phyloP scores from a whole-genome alignment of 176 grass and related monocot genomes.

The Lolium multiflorum region DNA sequence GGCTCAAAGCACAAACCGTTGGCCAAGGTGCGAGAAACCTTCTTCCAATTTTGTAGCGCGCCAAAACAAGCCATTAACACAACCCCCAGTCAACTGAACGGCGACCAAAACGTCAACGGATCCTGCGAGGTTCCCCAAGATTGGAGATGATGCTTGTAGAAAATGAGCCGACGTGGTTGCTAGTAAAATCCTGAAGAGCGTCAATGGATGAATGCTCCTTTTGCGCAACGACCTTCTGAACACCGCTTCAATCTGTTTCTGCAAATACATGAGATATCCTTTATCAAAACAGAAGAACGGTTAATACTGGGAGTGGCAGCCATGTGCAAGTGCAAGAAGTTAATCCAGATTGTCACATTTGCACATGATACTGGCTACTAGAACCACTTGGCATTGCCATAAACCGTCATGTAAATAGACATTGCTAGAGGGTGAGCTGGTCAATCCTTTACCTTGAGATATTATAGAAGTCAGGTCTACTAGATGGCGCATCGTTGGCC shows the following conservation, averaged over 20 bases:
- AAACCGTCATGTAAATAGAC: slow-evolving; percentile 20
- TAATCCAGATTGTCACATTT: slow-evolving; percentile 5
- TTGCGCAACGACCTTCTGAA: not conserved
- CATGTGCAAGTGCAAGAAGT: not conserved
- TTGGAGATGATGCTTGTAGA: not conserved
- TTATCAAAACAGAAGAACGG: not conserved
- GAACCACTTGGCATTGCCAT: slow-evolving; percentile 25
- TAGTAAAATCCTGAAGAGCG: not conserved
- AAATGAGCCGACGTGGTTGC: not conserved
- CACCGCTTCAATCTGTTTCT: slow-evolving; percentile 15
- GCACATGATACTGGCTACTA: not conserved
- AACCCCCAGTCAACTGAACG: not conserved
- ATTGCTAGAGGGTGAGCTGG: slow-evolving; percentile 9
- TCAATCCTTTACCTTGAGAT: slow-evolving; percentile 49
- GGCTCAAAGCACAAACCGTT: not conserved
- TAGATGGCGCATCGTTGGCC: slow-evolving; percentile 96
- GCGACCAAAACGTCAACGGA: not conserved
- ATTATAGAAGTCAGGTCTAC: slow-evolving; percentile 69
- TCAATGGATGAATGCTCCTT: not conserved
- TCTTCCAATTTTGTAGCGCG: not conserved
- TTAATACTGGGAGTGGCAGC: not conserved
- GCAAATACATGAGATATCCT: not conserved
- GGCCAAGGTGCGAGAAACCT: not conserved
- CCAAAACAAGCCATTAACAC: not conserved
- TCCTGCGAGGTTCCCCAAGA: slow-evolving; percentile 4